phyloP scores from a whole-genome alignment of 352 stramenopile species.

The Nothophytophthora sp. region DNA sequence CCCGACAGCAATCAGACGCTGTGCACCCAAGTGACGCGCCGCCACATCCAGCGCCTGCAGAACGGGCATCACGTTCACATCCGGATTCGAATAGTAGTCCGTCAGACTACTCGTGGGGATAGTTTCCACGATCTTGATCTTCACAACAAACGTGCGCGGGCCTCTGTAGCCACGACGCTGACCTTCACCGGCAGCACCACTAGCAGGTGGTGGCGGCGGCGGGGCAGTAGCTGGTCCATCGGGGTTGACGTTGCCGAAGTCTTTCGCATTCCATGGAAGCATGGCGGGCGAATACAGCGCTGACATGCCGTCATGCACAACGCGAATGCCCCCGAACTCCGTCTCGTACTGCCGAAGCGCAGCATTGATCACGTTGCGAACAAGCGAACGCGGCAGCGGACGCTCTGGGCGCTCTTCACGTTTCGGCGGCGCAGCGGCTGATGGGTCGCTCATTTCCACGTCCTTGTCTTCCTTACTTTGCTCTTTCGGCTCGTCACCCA shows the following conservation, averaged over 20 bases:
- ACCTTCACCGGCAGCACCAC: slow-evolving; percentile 11
- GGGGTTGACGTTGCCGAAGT: slow-evolving; percentile 54
- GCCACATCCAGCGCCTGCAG: slow-evolving; percentile 80
- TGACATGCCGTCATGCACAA: slow-evolving; percentile 69
- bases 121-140: slow-evolving; percentile 66
- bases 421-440: slow-evolving; percentile 15
- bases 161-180: slow-evolving; percentile 30
- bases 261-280: slow-evolving; percentile 57
- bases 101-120: slow-evolving; percentile 47
- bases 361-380: slow-evolving; percentile 66
- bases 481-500: slow-evolving; percentile 35
- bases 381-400: slow-evolving; percentile 44
- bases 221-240: slow-evolving; percentile 30
- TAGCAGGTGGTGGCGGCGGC: slow-evolving; percentile 13
- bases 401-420: slow-evolving; percentile 27
- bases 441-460: slow-evolving; percentile 46
- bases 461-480: slow-evolving; percentile 36
- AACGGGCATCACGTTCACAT: slow-evolving; percentile 59
- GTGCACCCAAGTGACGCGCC: slow-evolving; percentile 53
- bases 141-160: slow-evolving; percentile 64
- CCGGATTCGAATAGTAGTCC: slow-evolving; percentile 54
- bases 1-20: slow-evolving; percentile 59
- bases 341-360: slow-evolving; percentile 46
- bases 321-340: slow-evolving; percentile 53
- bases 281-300: slow-evolving; percentile 51